These are phyloP conservation scores for Turritis glabra DNA, from an alignment of 345 rosid genomes.

Conservation along the genomic window DNA sequence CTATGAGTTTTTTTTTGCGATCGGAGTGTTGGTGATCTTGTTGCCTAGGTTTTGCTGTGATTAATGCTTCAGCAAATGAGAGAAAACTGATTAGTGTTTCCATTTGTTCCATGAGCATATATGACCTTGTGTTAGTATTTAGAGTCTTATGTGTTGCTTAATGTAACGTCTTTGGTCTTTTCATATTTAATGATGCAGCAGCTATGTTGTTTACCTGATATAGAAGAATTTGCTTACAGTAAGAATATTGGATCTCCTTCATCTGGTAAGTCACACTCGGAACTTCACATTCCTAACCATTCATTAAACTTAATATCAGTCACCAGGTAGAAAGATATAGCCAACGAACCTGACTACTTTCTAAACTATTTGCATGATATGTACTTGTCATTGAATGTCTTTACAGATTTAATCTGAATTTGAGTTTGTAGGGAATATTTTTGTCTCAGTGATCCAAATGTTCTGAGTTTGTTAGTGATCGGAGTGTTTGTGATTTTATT, in stretches of 20 bases:
- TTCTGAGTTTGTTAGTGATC: too few species aligned
- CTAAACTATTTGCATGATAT: background rate
- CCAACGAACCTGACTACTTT: background rate
- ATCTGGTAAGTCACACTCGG: conserved; percentile 41
- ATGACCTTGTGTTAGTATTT: background rate
- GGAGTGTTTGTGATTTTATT: too few species aligned
- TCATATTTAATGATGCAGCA: conserved; percentile 41
- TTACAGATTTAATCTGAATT: background rate
- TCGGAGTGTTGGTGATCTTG: too few species aligned
- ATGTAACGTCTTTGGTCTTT: background rate
- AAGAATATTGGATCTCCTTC: conserved; percentile 42
- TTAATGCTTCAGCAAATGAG: background rate
- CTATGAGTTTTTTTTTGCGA: too few species aligned
- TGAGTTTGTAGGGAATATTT: background rate
- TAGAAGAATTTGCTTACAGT: conserved; percentile 75
- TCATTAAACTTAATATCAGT: background rate
- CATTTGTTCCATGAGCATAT: background rate
- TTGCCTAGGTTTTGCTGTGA: background rate
- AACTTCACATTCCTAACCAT: background rate
- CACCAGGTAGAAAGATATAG: background rate
- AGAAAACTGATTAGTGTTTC: conserved; percentile 11
- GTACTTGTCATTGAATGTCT: background rate
- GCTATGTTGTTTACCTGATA: conserved; percentile 58
- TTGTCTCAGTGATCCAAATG: too few species aligned
- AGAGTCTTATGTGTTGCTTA: background rate